phyloP scores from a whole-genome alignment of 768 basidiomycete genomes.

The Cyclocybe aegerita region DNA sequence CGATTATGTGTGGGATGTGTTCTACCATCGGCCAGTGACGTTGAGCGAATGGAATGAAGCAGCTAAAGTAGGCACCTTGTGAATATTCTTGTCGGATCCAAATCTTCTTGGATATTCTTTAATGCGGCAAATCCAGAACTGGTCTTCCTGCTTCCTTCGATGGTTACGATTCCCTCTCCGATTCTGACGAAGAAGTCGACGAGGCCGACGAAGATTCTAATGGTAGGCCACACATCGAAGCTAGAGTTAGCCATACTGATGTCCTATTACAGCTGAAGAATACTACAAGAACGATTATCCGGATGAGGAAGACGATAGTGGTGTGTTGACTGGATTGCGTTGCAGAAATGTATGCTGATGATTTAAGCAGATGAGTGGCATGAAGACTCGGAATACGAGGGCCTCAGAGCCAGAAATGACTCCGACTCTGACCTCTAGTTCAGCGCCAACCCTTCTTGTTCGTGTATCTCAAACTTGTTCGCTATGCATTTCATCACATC shows the following conservation, averaged over 20 bases:
- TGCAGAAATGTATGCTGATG: background rate
- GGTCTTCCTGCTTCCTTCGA: slow-evolving; percentile 62
- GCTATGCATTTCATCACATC: too few relatives aligned
- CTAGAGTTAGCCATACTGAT: slow-evolving; percentile 1
- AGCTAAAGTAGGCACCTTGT: slow-evolving; percentile 66
- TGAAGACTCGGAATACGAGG: slow-evolving; percentile 51
- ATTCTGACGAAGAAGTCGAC: slow-evolving; percentile 60
- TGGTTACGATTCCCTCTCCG: slow-evolving; percentile 59
- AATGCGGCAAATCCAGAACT: slow-evolving; percentile 40
- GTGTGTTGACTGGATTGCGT: slow-evolving; percentile 15
- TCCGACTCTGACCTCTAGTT: slow-evolving; percentile 11
- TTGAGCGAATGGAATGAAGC: slow-evolving; percentile 59
- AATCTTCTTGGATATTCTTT: background rate
- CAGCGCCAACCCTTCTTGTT: background rate
- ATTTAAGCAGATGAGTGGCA: slow-evolving; percentile 51
- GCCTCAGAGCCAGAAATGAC: background rate
- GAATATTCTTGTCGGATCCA: slow-evolving; percentile 19
- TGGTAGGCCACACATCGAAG: slow-evolving; percentile 39
- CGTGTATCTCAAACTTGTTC: background rate
- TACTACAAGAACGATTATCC: slow-evolving; percentile 87
- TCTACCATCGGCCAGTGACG: slow-evolving; percentile 67
- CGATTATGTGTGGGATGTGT: slow-evolving; percentile 86
- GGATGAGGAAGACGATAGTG: slow-evolving; percentile 65
- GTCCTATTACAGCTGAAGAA: slow-evolving; percentile 58
- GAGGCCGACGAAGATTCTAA: slow-evolving; percentile 86